phyloP scores from a whole-genome alignment of 805 yeast species.

The Wickerhamiella shivajii region DNA sequence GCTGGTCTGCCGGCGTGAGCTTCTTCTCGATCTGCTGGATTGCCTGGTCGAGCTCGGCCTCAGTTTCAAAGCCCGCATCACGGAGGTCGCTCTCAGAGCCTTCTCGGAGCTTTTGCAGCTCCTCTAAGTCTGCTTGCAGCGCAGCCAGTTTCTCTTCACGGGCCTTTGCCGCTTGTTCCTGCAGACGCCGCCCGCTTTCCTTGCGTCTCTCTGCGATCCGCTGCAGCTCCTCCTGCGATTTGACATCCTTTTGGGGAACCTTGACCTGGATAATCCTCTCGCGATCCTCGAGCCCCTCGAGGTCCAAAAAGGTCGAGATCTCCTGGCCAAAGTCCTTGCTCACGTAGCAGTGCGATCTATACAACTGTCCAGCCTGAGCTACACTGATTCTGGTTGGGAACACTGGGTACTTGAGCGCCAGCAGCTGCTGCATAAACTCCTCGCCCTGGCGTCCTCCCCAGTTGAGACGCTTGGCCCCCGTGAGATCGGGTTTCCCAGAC shows the following conservation, averaged over 20 bases:
- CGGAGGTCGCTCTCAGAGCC: conserved; percentile 58
- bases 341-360: conserved; percentile 67
- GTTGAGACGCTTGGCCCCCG: conserved; percentile 64
- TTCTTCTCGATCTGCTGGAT: conserved; percentile 23
- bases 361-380: conserved; percentile 49
- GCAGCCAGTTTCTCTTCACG: conserved; percentile 67
- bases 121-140: conserved; percentile 60
- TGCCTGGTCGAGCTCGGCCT: conserved; percentile 49
- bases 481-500: conserved; percentile 48
- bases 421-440: conserved; percentile 43
- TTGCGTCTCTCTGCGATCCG: conserved; percentile 62
- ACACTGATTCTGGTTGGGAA: conserved; percentile 63
- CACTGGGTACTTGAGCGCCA: conserved; percentile 76
- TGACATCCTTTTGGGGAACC: conserved; percentile 49
- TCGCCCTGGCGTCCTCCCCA: conserved; percentile 80
- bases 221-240: conserved; percentile 69
- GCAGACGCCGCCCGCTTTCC: conserved; percentile 77
- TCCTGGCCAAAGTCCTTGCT: conserved; percentile 56
- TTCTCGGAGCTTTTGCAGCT: conserved; percentile 48
- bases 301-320: conserved; percentile 37
- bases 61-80: conserved; percentile 35
- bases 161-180: conserved; percentile 81
- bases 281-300: conserved; percentile 49
- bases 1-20: conserved; percentile 11
- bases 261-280: conserved; percentile 79